Base-by-base conservation (phyloP, 257 asterid species). In the Forsythia suspensa region DNA sequence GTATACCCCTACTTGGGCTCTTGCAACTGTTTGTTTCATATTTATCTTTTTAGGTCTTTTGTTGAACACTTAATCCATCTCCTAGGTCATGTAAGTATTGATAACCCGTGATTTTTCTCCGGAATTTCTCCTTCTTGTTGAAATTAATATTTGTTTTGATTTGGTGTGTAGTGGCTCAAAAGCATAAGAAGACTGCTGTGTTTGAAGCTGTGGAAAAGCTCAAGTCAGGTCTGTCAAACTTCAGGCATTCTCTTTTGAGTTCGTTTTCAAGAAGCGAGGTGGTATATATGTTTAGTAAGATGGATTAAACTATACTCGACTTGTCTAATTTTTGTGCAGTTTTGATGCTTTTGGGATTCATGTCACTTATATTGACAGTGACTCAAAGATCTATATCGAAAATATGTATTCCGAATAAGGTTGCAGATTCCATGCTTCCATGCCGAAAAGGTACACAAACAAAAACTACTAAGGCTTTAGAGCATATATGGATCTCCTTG, bases 1-100 rank as follows among this genome's bases (percentile, higher is more conserved):
- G 67, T 82, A 85, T 44, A 91, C 97, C 11, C 98, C 98, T 5
- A 86, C 92, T 9, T 93, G 98, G 98, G 98, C 98, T 75, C 83
- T 93, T 16, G 97, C 98, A 46, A 83, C 92, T 1, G 94, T 93
- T 52, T 91, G 94, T 65, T 91, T 93, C 36, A 43, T 88, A 8
- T 91, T 93, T 83, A 91, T 93, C 80, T 86, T 81, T 48, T 73
- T 93, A 0, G 96, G 98, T 77, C 52, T 93, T 77, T 79, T 40
- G 70, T 91, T 34, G 97, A 93, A 73, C 80, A 91, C 76, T 78
- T 88, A 68, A 90, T 91, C 12, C 92, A 90, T 75, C 91, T 87
- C 18, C 85, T 83, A 1, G 77, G 85, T 74, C 93, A 84, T 46
- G 97, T 91, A 84, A 83, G 86, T 70, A 69, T 11, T 18, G 13